Percentiles rank a stretch among this genome's conserved stretches.
Conservation (phyloP, 164 flowering plant genomes). For the Kingdonia uniflora region DNA sequence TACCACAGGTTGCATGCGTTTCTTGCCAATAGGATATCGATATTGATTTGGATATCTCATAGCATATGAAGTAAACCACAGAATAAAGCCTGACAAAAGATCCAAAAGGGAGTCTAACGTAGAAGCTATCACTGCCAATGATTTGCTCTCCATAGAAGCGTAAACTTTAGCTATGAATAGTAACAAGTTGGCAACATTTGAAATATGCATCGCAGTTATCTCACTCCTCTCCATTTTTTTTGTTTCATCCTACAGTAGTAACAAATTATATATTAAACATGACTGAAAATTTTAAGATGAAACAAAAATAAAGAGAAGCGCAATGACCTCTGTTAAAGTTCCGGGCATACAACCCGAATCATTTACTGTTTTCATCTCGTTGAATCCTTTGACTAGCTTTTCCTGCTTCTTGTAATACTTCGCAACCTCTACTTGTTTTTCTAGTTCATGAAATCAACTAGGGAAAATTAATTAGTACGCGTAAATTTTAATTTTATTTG, state of each 20-base stretch:
- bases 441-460: constrained; percentile 15
- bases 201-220: constrained; percentile 70
- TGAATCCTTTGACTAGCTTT: constrained; percentile 64
- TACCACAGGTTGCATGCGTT: constrained; percentile 91
- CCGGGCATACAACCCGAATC: constrained; percentile 48
- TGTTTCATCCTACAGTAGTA: constrained; percentile 51
- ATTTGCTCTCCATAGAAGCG: constrained; percentile 75
- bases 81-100: constrained; percentile 85
- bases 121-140: constrained; percentile 85
- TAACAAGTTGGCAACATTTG: constrained; percentile 81
- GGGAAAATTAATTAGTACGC: no score
- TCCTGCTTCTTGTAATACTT: constrained; percentile 82
- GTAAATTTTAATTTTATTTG: no score
- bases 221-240: constrained; percentile 80
- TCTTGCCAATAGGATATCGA: constrained; percentile 93
- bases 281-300: background rate
- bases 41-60: constrained; percentile 90
- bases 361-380: constrained; percentile 61
- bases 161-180: constrained; percentile 86
- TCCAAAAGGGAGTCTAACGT: constrained; percentile 90
- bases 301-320: background rate
- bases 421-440: constrained; percentile 45
- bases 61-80: constrained; percentile 92
- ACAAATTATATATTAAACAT: background rate
- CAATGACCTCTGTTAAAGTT: constrained; percentile 52